Base-by-base conservation (phyloP, 1,139 yeast species). In the Scheffersomyces segobiensis region DNA sequence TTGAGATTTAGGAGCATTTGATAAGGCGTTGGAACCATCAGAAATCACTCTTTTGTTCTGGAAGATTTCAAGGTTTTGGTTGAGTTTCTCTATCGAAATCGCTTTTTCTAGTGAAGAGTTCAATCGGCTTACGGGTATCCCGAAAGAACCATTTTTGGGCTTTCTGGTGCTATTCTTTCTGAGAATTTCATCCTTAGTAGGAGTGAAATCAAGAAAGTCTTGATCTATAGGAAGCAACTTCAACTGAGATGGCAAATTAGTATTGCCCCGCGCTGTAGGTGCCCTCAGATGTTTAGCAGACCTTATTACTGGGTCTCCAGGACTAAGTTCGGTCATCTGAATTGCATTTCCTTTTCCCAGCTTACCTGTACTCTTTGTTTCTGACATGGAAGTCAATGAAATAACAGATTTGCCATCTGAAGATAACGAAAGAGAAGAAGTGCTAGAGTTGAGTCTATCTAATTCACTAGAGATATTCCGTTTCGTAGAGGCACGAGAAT, bases 181-280 rank as follows among this genome's bases (percentile, higher is more conserved):
- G 24, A 73, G 68, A 1, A 79, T 67, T 22, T 74, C 79, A 5
- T 71, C 69, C 50, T 70, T 63, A 42, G 72, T 66, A 1, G 79
- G 73, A 5, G 76, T 76, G 46, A 72, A 62, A 52, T 80, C 81
- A 55, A 73, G 57, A 14, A 74, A 57, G 21, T 77, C 80, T 24
- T 70, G 66, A 58, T 75, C 75, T 54, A 75, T 70, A 14, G 81
- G 76, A 53, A 86, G 74, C 32, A 87, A 71, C 52, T 80, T 79
- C 67, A 86, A 69, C 69, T 87, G 91, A 0, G 89, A 85, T 0
- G 91, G 91, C 60, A 86, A 71, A 53, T 48, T 24, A n/a, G 26
- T n/a, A 19, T 20, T 48, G 18, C 6, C 18, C 5, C 50, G 14
- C 50, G 24, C 50, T 14, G 50, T 48, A 14, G 26, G 26, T 20